Conservation (phyloP, 768 basidiomycete species). For the Tylopilus subfusipes region DNA sequence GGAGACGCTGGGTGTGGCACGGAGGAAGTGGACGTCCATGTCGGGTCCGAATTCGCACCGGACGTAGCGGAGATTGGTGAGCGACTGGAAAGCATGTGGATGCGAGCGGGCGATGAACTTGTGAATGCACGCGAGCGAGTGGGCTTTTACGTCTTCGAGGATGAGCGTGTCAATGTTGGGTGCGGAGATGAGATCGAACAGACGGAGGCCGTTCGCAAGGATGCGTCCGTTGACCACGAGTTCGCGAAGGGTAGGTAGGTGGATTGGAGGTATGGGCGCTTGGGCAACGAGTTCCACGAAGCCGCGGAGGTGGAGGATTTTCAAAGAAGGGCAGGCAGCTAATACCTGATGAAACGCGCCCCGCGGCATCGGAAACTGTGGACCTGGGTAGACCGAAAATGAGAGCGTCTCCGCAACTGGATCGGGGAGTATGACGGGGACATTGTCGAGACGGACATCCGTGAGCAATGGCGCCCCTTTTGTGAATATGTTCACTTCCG, state of each 20-base stretch:
- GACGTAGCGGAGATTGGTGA: conserved; percentile 27
- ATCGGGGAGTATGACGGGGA: conserved; percentile 26
- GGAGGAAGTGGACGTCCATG: conserved; percentile 31
- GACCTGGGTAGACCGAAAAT: conserved; percentile 33
- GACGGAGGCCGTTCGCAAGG: conserved; percentile 27
- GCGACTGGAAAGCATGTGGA: conserved; percentile 28
- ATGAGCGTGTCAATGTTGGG: conserved; percentile 32
- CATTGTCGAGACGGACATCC: conserved; percentile 33
- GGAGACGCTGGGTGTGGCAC: conserved; percentile 30
- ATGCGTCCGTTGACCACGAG: conserved; percentile 31
- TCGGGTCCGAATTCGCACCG: conserved; percentile 31
- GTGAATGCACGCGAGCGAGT: conserved; percentile 28
- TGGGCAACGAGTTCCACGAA: conserved; percentile 27
- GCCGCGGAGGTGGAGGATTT: conserved; percentile 29
- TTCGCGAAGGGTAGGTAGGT: conserved; percentile 27
- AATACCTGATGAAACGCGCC: conserved; percentile 21
- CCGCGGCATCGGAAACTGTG: conserved; percentile 29
- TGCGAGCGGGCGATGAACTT: conserved; percentile 25
- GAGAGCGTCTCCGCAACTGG: conserved; percentile 26
- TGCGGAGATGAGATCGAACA: conserved; percentile 31
- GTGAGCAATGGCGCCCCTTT: conserved; percentile 31
- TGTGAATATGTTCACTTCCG: conserved; percentile 24
- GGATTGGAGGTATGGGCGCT: conserved; percentile 19
- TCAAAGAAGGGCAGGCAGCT: conserved; percentile 19
- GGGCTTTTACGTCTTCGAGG: conserved; percentile 30